Evolutionary conservation across 306 rosid genomes (phyloP), one percentile per base, ranked within the genome.

Genomic region (Lathyrus tuberosus): DNA sequence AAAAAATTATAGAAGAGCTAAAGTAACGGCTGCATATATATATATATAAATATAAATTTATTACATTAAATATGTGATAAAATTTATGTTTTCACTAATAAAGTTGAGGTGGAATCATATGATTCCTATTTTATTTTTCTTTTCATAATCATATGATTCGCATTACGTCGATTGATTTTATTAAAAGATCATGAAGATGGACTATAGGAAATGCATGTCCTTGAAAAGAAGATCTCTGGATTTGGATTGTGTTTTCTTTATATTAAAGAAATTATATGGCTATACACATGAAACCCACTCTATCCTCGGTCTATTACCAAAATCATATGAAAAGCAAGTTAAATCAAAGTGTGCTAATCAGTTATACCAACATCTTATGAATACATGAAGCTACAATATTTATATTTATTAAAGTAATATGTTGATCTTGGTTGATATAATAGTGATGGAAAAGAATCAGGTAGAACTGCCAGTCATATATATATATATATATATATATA

Each of bases 261-360:
- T 37, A 33, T 70, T 16, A 65, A 33, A 38, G 24, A 51, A 35
- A 44, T 10, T 14, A 56, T 14, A 64, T 38, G 60, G 33, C 15
- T 53, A 20, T 22, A 59, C 82, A 78, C 78, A 60, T 78, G 82
- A 18, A 40, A 72, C 82, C 65, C 81, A 63, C 75, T 24, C 58
- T 61, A 31, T 22, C 64, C 20, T 4, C 12, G 40, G 10, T 35
- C 40, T 22, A 26, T 42, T 11, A 22, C 69, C 46, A 67, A 76
- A 35, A 6, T 72, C 70, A 78, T 52, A 61, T 28, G 65, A 72
- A 60, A 72, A 60, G 65, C 30, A 59, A 28, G 28, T 49, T 17
- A 49, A 49, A 49, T 17, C 28, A 9, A 17, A 11, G 12, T 49
- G 2, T 17, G 17, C 57, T 49, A 8, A 18, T 22, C 7, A 51